phyloP scores from a whole-genome alignment of 2,329 filamentous ascomycete genomes.

The Arthrobotrys sinensis region DNA sequence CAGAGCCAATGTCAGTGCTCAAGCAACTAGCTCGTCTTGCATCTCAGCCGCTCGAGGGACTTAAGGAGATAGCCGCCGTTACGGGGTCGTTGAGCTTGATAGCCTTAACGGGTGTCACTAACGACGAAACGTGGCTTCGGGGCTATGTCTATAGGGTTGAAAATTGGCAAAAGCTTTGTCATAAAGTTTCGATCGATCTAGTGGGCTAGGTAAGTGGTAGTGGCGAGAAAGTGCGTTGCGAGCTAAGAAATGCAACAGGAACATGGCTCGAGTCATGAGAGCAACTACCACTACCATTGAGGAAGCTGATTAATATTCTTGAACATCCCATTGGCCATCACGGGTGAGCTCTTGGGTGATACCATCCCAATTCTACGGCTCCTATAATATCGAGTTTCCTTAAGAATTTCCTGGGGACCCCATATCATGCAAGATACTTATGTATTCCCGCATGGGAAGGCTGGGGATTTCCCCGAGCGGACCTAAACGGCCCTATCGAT shows the following conservation, averaged over 20 bases:
- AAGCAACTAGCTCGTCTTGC: neutral
- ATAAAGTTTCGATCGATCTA: neutral
- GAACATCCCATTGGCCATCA: neutral
- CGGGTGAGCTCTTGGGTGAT: neutral
- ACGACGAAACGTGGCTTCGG: slow-evolving; percentile 8
- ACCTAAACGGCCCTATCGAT: slow-evolving; percentile 8
- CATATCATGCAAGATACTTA: slow-evolving; percentile 23
- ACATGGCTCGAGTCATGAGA: slow-evolving; percentile 8
- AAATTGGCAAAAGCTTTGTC: neutral
- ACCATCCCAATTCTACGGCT: neutral
- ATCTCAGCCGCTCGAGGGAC: slow-evolving; percentile 6
- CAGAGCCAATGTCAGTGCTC: neutral
- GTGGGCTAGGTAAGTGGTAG: neutral
- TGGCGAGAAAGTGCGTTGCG: neutral
- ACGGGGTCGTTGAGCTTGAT: neutral
- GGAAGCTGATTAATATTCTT: neutral
- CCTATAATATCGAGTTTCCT: neutral
- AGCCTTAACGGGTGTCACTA: neutral
- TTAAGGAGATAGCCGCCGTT: neutral
- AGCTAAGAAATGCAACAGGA: slow-evolving; percentile 11
- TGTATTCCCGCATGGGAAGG: neutral
- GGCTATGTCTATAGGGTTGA: neutral
- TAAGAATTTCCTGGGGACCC: slow-evolving; percentile 16
- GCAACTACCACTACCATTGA: neutral
- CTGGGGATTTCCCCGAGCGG: neutral